Conservation (phyloP, 2,329 filamentous ascomycete genomes). For the Trichoderma koningii region DNA sequence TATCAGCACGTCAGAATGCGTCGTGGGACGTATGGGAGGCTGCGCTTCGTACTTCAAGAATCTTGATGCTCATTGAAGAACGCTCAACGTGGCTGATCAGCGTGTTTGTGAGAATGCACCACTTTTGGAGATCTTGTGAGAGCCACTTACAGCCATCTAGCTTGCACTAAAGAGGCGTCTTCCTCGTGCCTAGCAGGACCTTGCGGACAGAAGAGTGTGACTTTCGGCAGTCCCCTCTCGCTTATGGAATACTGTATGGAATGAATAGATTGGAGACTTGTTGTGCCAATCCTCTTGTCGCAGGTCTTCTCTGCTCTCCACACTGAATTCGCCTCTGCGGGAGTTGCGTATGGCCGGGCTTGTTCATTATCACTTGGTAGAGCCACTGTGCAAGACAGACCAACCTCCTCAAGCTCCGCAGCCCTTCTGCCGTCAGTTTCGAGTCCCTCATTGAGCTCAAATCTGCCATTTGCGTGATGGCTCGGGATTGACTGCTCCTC, state of each 20-base stretch:
- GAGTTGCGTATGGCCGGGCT: not conserved
- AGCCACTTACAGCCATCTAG: conserved; percentile 6
- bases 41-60: not conserved
- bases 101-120: not conserved
- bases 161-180: not conserved
- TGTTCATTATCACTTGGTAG: conserved; percentile 5
- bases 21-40: not conserved
- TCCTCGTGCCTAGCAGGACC: not conserved
- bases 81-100: not conserved
- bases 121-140: not conserved
- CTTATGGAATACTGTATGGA: not conserved
- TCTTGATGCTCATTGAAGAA: not conserved
- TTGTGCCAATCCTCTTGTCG: conserved; percentile 7
- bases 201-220: not conserved
- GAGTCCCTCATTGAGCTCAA: not conserved
- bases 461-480: not conserved
- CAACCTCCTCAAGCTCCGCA: not conserved
- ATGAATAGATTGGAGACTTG: not conserved
- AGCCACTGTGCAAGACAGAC: not conserved
- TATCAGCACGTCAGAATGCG: not conserved
- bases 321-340: not conserved
- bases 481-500: not conserved
- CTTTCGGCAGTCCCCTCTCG: not conserved
- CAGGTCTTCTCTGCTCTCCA: not conserved
- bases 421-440: not conserved